A percentile compares a stretch with the other conserved stretches of the same genome.
phyloP scores from a whole-genome alignment of 129 eudicot genomes.

The Pulicaria dysenterica region DNA sequence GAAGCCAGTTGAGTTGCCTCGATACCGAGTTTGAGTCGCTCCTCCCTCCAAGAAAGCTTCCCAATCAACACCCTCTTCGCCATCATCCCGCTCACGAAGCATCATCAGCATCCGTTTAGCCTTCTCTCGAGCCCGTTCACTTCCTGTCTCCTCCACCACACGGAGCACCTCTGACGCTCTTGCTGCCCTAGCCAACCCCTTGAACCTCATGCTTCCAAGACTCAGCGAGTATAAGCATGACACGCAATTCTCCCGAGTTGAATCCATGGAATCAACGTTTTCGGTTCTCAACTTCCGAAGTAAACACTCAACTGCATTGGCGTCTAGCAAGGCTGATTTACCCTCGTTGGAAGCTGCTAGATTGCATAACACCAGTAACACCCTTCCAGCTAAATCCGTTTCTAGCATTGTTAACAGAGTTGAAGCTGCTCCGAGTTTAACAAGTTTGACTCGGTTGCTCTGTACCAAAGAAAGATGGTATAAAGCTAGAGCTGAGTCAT shows the following conservation, averaged over 20 bases:
- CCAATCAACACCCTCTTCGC: constrained; percentile 59
- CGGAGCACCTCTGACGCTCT: constrained; percentile 71
- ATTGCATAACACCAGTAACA: constrained; percentile 72
- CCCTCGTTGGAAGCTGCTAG: constrained; percentile 78
- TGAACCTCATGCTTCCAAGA: constrained; percentile 87
- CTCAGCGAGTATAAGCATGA: constrained; percentile 84
- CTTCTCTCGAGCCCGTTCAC: constrained; percentile 79
- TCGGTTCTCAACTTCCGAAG: constrained; percentile 55
- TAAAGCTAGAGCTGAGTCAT: constrained; percentile 80
- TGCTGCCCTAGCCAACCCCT: constrained; percentile 75
- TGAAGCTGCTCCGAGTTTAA: constrained; percentile 65
- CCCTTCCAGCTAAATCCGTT: constrained; percentile 59
- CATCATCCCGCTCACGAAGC: constrained; percentile 60
- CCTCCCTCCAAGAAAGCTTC: constrained; percentile 72
- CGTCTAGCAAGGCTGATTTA: constrained; percentile 73
- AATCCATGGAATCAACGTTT: constrained; percentile 48
- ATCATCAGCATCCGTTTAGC: constrained; percentile 64
- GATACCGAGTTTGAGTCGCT: constrained; percentile 55
- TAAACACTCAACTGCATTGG: constrained; percentile 69
- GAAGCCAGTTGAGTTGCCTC: constrained; percentile 72
- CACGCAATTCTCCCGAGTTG: constrained; percentile 80
- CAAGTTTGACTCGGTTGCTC: constrained; percentile 71
- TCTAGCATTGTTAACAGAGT: constrained; percentile 55
- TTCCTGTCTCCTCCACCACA: constrained; percentile 71
- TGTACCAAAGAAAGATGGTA: constrained; percentile 68